Conservation (phyloP, 495 filamentous ascomycete species). For the Tuber aestivum region DNA sequence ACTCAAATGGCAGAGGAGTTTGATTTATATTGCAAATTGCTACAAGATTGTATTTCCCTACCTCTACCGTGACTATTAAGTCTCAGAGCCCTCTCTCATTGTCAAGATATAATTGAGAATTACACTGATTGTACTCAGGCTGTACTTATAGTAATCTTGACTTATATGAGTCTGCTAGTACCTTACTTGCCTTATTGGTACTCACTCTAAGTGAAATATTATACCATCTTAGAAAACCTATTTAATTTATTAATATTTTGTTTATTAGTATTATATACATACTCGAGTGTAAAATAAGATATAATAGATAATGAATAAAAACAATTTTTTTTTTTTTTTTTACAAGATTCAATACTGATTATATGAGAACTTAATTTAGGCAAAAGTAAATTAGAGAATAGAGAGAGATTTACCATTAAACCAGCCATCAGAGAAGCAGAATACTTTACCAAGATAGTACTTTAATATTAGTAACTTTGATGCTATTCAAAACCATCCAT, state of each 20-base stretch:
- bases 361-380: too few species aligned
- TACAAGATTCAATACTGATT: too few species aligned
- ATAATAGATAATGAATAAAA: too few species aligned
- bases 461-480: neutral
- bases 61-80: neutral
- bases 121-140: conserved; percentile 3
- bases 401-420: neutral
- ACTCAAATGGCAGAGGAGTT: too few species aligned
- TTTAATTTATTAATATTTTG: neutral
- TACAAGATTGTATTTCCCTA: neutral
- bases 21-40: too few species aligned
- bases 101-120: neutral
- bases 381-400: too few species aligned
- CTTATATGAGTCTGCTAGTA: neutral
- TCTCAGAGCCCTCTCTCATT: neutral
- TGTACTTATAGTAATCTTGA: neutral
- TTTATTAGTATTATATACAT: neutral
- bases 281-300: neutral
- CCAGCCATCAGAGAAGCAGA: neutral
- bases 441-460: neutral
- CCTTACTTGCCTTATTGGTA: neutral
- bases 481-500: neutral
- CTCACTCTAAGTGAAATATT: too few species aligned
- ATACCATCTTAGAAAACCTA: neutral
- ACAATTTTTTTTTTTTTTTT: too few species aligned